Base-by-base conservation (phyloP, 2,329 filamentous ascomycete species). In the Fusarium brevicatenulatum region DNA sequence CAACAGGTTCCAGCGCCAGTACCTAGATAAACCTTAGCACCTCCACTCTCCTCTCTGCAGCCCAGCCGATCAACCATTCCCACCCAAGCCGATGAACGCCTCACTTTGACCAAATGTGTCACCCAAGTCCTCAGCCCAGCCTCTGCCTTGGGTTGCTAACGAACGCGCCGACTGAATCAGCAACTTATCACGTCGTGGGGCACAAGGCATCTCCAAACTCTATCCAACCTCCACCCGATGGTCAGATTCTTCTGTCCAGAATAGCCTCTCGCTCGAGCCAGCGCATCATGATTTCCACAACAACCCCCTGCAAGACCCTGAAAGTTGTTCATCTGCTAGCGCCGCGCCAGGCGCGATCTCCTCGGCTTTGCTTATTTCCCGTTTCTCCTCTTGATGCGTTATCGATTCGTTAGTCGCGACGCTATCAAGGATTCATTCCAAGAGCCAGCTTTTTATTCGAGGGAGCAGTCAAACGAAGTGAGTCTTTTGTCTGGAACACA, bases 251-350 rank as follows among this genome's bases (percentile, higher is more conserved):
- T 32, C 19, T 32, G 5, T 64, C 28, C 28, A 56, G 28, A 49
- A 53, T 23, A 44, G 30, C 39, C 30, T 60, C 30, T 44, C 23
- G 34, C 58, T 63, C 34, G 47, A 66, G 40, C 36, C 54, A 71
- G 44, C 49, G 23, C 55, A 57, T 43, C 59, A 54, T 46, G 64
- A 50, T 68, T 69, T 68, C 52, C 39, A 47, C 46, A 40, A 55
- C 21, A 49, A 47, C 56, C 44, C 69, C 70, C 70, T 74, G 71
- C 59, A 69, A 69, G 71, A 74, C 71, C 71, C 71, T 73, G 70
- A 71, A 64, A 60, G 34, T 50, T 58, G 55, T 25, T 44, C 43
- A 58, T 28, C 39, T 42, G 44, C 66, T 73, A 73, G 71, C 71
- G 71, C 57, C 63, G 39, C 58, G 63, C 66, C 62, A 73, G 53